These are phyloP conservation scores for Barnettozyma wickerhamii DNA, from an alignment of 805 yeast species.

Conservation along the genomic window DNA sequence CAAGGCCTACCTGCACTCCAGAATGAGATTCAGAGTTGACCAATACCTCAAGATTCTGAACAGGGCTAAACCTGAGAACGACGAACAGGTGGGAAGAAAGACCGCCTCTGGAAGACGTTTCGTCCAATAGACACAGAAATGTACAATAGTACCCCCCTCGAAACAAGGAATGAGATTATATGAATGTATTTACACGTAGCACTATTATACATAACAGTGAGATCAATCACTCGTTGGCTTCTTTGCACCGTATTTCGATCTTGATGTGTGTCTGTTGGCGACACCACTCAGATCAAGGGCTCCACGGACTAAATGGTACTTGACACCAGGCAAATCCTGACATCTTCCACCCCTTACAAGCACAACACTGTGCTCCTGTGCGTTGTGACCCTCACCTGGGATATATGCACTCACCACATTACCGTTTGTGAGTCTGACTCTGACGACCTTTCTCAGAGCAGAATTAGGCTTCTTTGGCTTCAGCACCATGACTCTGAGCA, in stretches of 20 bases:
- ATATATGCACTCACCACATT: constrained; percentile 86
- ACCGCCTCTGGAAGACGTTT: constrained; percentile 31
- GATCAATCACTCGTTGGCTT: constrained; percentile 50
- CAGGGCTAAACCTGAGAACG: constrained; percentile 93
- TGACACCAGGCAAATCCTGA: constrained; percentile 98
- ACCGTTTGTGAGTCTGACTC: constrained; percentile 91
- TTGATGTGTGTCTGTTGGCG: constrained; percentile 82
- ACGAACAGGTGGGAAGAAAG: constrained; percentile 52
- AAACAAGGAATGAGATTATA: constrained; percentile 4
- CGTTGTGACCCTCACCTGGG: constrained; percentile 98
- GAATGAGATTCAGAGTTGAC: constrained; percentile 95
- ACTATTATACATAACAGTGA: neutral
- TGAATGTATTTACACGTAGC: constrained; percentile 11
- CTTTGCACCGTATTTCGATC: constrained; percentile 94
- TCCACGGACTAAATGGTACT: constrained; percentile 91
- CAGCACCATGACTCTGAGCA: constrained; percentile 85
- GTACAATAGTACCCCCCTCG: too few relatives aligned
- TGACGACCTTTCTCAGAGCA: constrained; percentile 94
- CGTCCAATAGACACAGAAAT: constrained; percentile 3
- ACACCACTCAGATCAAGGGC: constrained; percentile 92
- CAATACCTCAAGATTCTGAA: constrained; percentile 93
- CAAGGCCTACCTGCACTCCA: constrained; percentile 95
- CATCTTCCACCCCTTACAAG: constrained; percentile 97
- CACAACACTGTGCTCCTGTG: constrained; percentile 96
- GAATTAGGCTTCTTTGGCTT: constrained; percentile 99